These are phyloP conservation scores for Ajuga chamaepitys DNA, from an alignment of 257 asterid species.

Conservation along the genomic window DNA sequence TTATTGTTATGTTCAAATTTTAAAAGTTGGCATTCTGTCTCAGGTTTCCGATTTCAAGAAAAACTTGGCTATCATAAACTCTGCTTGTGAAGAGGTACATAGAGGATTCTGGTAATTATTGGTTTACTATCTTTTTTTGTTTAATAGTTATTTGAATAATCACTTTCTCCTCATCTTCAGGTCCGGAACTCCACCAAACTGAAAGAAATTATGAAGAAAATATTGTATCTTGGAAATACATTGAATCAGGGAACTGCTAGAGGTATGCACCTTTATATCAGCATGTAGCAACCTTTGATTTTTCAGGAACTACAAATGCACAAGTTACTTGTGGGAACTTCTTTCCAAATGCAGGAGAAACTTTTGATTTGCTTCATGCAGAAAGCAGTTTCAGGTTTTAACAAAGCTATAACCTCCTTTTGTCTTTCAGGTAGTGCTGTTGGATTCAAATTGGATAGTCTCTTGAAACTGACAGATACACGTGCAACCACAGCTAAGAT, in stretches of 20 bases:
- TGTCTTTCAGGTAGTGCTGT: conserved; percentile 64
- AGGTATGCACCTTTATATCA: conserved; percentile 41
- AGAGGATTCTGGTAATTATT: background rate
- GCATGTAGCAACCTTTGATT: background rate
- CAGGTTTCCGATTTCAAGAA: conserved; percentile 80
- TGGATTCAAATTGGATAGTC: conserved; percentile 95
- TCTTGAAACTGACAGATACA: conserved; percentile 82
- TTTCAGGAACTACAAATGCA: background rate
- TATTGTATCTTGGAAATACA: conserved; percentile 74
- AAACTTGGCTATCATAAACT: conserved; percentile 57
- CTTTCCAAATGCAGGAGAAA: background rate
- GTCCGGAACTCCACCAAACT: conserved; percentile 71
- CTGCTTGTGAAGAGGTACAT: conserved; percentile 91
- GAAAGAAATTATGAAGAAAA: conserved; percentile 73
- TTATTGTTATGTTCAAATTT: background rate
- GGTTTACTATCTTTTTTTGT: background rate
- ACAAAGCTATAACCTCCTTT: background rate
- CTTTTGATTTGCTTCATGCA: background rate
- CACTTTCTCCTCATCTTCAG: conserved; percentile 32
- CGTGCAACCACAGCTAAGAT: conserved; percentile 75
- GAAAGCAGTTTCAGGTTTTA: conserved; percentile 11
- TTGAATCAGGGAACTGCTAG: conserved; percentile 97
- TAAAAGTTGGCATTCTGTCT: conserved; percentile 18
- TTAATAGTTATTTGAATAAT: background rate
- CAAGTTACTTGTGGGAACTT: background rate